These are phyloP conservation scores for Tephrocybe sp. DNA, from an alignment of 768 basidiomycete species.

Conservation along the genomic window DNA sequence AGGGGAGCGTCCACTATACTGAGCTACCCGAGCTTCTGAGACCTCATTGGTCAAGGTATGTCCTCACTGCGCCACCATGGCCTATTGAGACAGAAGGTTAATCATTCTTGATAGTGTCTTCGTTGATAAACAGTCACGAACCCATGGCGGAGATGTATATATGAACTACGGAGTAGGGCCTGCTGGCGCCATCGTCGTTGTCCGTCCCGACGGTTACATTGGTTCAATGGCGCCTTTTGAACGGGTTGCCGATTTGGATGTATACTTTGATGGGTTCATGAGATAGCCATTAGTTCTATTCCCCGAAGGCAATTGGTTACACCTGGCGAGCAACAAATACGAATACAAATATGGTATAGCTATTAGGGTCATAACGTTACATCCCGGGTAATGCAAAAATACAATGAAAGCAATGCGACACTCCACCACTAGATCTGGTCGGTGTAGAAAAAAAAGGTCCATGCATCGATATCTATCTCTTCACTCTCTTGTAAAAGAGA, in stretches of 20 bases:
- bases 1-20: slow-evolving; percentile 41
- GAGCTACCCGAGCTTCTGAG: slow-evolving; percentile 47
- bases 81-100: not conserved
- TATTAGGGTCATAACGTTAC: slow-evolving; percentile 18
- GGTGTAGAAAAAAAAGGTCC: slow-evolving; percentile 23
- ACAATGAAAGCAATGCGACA: slow-evolving; percentile 17
- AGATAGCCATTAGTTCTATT: slow-evolving; percentile 4
- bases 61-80: too few species aligned
- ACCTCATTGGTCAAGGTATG: slow-evolving; percentile 62
- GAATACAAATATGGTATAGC: slow-evolving; percentile 11
- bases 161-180: slow-evolving; percentile 50
- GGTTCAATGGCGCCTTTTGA: slow-evolving; percentile 53
- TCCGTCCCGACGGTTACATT: slow-evolving; percentile 69
- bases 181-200: slow-evolving; percentile 50
- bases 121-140: slow-evolving; percentile 48
- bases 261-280: slow-evolving; percentile 52
- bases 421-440: slow-evolving; percentile 13
- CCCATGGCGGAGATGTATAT: slow-evolving; percentile 55
- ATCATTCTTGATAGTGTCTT: slow-evolving; percentile 43
- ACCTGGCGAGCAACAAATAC: not conserved
- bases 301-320: not conserved
- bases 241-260: slow-evolving; percentile 35
- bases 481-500: slow-evolving; percentile 74
- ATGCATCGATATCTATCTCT: slow-evolving; percentile 36
- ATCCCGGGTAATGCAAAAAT: slow-evolving; percentile 22